Conservation (phyloP, 2,329 filamentous ascomycete species). For the Exophiala sp. region DNA sequence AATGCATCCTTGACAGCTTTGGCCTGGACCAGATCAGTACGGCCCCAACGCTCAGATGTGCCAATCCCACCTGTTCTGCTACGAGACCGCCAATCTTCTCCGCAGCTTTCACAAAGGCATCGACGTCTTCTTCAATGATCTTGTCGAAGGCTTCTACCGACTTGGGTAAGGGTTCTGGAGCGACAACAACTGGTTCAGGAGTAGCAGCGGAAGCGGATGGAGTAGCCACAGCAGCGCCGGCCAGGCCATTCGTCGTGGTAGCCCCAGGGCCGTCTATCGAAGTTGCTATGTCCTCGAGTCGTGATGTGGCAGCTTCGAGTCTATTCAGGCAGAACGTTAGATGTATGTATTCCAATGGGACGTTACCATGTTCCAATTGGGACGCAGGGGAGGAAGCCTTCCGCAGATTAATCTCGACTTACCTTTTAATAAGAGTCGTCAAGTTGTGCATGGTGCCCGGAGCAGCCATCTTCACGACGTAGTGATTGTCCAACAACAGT, state of each 20-base stretch:
- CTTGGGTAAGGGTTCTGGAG: conserved; percentile 60
- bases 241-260: conserved; percentile 34
- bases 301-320: conserved; percentile 92
- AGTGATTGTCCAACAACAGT: too few species aligned
- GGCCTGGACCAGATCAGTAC: conserved; percentile 37
- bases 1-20: conserved; percentile 62
- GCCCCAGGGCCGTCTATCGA: conserved; percentile 51
- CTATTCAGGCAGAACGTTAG: conserved; percentile 45
- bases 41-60: conserved; percentile 28
- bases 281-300: conserved; percentile 91
- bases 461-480: conserved; percentile 21
- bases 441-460: conserved; percentile 79
- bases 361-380: conserved; percentile 27
- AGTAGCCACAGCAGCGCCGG: conserved; percentile 33
- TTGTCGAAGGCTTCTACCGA: conserved; percentile 83
- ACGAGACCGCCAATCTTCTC: conserved; percentile 70
- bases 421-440: conserved; percentile 97
- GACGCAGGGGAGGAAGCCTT: not conserved
- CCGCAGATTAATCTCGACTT: conserved; percentile 35
- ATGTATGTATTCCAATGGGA: conserved; percentile 2
- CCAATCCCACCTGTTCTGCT: conserved; percentile 63
- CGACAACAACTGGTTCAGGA: conserved; percentile 38
- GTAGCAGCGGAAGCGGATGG: conserved; percentile 32
- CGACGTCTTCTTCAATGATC: conserved; percentile 67
- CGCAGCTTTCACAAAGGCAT: conserved; percentile 71